These are phyloP conservation scores for Kuraishia ogatae DNA, from an alignment of 805 yeast genomes.

Conservation along the genomic window DNA sequence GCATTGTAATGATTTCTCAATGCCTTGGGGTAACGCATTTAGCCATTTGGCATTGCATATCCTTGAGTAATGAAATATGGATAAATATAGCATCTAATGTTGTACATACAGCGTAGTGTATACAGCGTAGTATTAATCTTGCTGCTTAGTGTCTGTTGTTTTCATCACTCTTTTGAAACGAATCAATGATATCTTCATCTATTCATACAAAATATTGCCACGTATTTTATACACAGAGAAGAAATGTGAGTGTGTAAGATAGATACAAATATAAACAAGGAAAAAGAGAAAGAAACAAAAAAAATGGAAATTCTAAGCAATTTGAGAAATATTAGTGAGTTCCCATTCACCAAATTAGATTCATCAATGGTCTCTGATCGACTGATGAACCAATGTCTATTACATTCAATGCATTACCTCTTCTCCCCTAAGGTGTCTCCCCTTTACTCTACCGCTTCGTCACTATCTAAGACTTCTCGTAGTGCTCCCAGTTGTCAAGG, in stretches of 20 bases:
- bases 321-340: background rate
- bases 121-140: too few relatives aligned
- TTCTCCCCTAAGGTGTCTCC: background rate
- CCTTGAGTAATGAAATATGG: background rate
- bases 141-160: too few relatives aligned
- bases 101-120: background rate
- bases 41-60: conserved; percentile 15
- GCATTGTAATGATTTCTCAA: conserved; percentile 5
- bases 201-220: conserved; percentile 8
- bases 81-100: too few relatives aligned
- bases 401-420: background rate
- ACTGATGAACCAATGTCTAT: background rate
- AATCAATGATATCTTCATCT: background rate
- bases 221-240: conserved; percentile 6
- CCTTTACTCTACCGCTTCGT: background rate
- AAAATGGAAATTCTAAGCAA: background rate
- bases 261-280: background rate
- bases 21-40: conserved; percentile 15
- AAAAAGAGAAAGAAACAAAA: background rate
- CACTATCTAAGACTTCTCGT: conserved; percentile 37
- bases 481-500: conserved; percentile 92
- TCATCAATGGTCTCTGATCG: background rate
- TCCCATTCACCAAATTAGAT: background rate
- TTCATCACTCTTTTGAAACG: too few relatives aligned
- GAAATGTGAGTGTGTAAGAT: background rate